These are phyloP conservation scores for Cymbopogon flexuosus DNA, from an alignment of 202 grass and related monocot genomes.

Conservation along the genomic window DNA sequence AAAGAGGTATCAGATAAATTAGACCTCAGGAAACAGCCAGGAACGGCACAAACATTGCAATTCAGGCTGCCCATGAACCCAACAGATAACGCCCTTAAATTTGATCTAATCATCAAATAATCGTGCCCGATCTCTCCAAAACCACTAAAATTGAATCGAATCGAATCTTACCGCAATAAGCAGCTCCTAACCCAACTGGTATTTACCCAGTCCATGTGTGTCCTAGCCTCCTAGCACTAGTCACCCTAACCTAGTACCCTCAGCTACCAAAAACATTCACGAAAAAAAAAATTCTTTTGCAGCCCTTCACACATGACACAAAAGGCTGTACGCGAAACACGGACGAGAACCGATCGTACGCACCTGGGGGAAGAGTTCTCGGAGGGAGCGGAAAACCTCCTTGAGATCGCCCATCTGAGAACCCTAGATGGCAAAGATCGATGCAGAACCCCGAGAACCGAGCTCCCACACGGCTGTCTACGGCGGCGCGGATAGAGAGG, in stretches of 20 bases:
- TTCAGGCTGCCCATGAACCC: background rate
- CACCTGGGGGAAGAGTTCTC: conserved; percentile 65
- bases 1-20: background rate
- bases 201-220: background rate
- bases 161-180: background rate
- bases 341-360: background rate
- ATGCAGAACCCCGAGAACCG: background rate
- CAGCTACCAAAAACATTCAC: background rate
- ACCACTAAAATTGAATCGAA: background rate
- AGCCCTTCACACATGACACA: background rate
- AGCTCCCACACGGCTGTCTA: background rate
- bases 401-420: conserved; percentile 43
- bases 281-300: background rate
- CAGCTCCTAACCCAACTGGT: background rate
- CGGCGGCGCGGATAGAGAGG: background rate
- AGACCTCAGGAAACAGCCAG: background rate
- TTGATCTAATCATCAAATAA: background rate
- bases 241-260: background rate
- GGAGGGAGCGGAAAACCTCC: conserved; percentile 56
- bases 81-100: background rate
- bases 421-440: background rate
- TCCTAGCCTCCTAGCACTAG: background rate
- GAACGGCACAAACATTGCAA: background rate
- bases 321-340: background rate
- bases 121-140: background rate